phyloP scores from a whole-genome alignment of 768 basidiomycete species.

The Pleurotus djamor region DNA sequence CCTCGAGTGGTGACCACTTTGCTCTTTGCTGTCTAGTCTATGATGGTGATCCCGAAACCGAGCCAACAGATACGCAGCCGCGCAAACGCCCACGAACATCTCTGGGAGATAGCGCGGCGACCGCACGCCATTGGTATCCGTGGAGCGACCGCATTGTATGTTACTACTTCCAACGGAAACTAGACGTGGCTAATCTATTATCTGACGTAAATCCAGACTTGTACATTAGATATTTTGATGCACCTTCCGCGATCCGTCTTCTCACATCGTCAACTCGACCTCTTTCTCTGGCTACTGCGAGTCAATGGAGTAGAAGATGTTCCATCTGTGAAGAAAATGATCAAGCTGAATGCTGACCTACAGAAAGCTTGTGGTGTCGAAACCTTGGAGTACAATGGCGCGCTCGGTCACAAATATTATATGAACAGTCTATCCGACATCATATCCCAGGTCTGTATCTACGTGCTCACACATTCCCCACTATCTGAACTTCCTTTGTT shows the following conservation, averaged over 20 bases:
- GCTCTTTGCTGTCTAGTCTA: too few species aligned
- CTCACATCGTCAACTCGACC: conserved; percentile 22
- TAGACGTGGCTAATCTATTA: not conserved
- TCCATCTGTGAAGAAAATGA: conserved; percentile 15
- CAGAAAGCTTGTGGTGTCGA: conserved; percentile 25
- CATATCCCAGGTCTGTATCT: conserved; percentile 24
- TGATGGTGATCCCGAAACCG: not conserved
- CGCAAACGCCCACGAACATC: not conserved
- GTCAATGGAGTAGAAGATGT: conserved; percentile 18
- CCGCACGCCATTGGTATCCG: not conserved
- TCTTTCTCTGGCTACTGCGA: conserved; percentile 23
- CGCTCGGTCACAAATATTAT: conserved; percentile 26
- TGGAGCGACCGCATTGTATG: not conserved
- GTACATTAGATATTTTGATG: conserved; percentile 25
- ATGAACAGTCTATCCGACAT: conserved; percentile 26
- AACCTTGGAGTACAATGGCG: conserved; percentile 23
- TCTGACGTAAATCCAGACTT: conserved; percentile 15
- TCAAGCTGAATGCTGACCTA: conserved; percentile 11
- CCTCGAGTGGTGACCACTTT: too few species aligned
- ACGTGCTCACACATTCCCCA: too few species aligned
- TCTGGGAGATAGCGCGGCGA: not conserved
- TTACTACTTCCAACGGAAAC: too few species aligned
- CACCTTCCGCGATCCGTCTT: conserved; percentile 28
- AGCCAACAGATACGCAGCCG: not conserved
- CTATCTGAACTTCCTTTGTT: too few species aligned